Evolutionary conservation across 805 yeast species (phyloP).

Genomic region (Candida peoriensis): DNA sequence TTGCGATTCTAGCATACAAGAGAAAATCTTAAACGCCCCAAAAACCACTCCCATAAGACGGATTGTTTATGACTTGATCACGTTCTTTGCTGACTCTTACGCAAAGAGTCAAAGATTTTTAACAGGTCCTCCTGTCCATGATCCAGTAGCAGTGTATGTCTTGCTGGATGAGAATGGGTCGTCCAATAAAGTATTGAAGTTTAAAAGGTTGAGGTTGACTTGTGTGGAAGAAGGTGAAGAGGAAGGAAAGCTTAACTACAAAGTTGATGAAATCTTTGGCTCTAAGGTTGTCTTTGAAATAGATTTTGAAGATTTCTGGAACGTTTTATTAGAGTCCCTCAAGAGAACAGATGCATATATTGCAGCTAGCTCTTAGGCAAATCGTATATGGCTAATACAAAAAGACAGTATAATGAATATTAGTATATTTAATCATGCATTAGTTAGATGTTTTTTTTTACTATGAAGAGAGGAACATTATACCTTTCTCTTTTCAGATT

Average conservation of each 20-base stretch:
- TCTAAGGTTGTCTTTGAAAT: conserved; percentile 35
- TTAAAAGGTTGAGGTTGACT: conserved; percentile 8
- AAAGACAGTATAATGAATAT: too few species aligned
- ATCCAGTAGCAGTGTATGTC: conserved; percentile 66
- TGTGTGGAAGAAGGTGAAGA: conserved; percentile 21
- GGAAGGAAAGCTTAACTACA: conserved; percentile 22
- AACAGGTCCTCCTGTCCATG: conserved; percentile 75
- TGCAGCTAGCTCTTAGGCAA: too few species aligned
- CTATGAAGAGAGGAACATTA: too few species aligned
- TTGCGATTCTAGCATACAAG: conserved; percentile 39
- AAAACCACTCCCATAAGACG: conserved; percentile 40
- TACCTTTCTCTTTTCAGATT: conserved; percentile 6
- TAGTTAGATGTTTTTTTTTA: too few species aligned
- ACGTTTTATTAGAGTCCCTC: conserved; percentile 33
- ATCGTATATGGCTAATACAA: too few species aligned
- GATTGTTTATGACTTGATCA: conserved; percentile 49
- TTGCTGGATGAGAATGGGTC: conserved; percentile 34
- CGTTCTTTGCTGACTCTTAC: conserved; percentile 44
- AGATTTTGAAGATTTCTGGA: conserved; percentile 43
- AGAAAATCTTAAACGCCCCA: conserved; percentile 32
- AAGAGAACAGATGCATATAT: conserved; percentile 30
- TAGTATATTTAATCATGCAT: too few species aligned
- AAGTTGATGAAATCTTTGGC: conserved; percentile 25
- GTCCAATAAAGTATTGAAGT: conserved; percentile 17
- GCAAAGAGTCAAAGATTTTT: conserved; percentile 36